These are phyloP conservation scores for Colletotrichum sp. DNA, from an alignment of 2,329 filamentous ascomycete species.

Conservation along the genomic window DNA sequence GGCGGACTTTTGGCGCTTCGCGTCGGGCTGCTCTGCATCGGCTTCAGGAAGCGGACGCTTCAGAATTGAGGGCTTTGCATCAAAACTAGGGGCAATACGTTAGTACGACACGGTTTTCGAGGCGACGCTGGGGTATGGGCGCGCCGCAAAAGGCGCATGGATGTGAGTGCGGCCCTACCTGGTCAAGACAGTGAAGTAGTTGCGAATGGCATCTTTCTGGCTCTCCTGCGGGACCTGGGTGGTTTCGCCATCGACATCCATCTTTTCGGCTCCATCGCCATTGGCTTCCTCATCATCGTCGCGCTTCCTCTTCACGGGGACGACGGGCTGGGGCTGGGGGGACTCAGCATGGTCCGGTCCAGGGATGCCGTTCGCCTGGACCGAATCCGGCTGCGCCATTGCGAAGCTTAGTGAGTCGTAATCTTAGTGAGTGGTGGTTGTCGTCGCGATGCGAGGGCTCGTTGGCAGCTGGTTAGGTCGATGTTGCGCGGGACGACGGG, in stretches of 20 bases:
- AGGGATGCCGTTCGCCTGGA: constrained; percentile 46
- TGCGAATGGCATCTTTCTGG: constrained; percentile 41
- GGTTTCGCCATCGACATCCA: constrained; percentile 29
- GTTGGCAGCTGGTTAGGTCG: neutral
- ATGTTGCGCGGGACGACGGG: constrained; percentile 21
- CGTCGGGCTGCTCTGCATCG: constrained; percentile 54
- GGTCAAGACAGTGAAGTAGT: constrained; percentile 40
- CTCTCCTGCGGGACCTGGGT: constrained; percentile 20
- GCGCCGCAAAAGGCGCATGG: neutral
- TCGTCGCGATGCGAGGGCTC: constrained; percentile 3
- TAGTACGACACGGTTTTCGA: constrained; percentile 26
- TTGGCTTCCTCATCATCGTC: constrained; percentile 48
- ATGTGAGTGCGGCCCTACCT: constrained; percentile 35
- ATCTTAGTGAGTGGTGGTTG: neutral
- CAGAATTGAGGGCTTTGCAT: constrained; percentile 59
- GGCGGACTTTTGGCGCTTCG: constrained; percentile 66
- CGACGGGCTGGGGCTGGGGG: constrained; percentile 34
- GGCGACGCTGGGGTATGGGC: neutral
- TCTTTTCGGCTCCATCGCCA: constrained; percentile 27
- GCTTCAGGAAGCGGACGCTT: constrained; percentile 55
- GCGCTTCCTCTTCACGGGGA: constrained; percentile 64
- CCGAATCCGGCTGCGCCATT: constrained; percentile 48
- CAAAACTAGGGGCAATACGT: constrained; percentile 50
- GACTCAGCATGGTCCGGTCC: constrained; percentile 37
- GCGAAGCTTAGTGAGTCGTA: constrained; percentile 13